Evolutionary conservation across 345 rosid species (phyloP), one percentile per base, ranked within the genome.

Genomic region (Linum trigynum): DNA sequence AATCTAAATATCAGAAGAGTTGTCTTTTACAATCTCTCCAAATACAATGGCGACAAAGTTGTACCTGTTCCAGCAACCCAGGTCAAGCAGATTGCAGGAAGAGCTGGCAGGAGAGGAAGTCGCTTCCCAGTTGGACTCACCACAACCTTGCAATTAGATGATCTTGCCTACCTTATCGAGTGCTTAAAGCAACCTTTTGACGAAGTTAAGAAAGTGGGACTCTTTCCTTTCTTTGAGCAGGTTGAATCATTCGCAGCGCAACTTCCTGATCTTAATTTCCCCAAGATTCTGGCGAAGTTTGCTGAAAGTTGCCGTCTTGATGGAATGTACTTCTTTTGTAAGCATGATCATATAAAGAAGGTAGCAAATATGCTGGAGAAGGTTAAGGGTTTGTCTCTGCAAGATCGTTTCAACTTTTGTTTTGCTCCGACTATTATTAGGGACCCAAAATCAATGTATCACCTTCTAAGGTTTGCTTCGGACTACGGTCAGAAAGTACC

Each of bases 101-200:
- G 98, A 80, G 97, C 98, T 66, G 97, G 98, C 51, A 79, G 98
- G 62, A 83, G 98, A 78, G 97, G 97, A 72, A 89, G 98, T 66
- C 64, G 75, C 3, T 92, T 82, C 66, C 98, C 98, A 0, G 94
- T 86, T 76, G 97, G 98, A 57, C 95, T 90, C 55, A 81, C 97
- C 2, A 90, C 97, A 23, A 85, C 97, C 11, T 69, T 92, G 74
- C 75, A 85, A 55, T 75, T 80, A 36, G 87, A 90, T 40, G 97
- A 92, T 74, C 70, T 92, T 48, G 80, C 68, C 64, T 92, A 86
- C 79, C 73, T 92, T 17, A 82, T 92, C 2, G 91, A 90, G 66
- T 89, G 97, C 72, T 78, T 92, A 73, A 88, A 92, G 74, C 83
- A 85, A 66, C 94, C 96, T n/a, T 89, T 92, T 64, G 87, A 84